Evolutionary conservation across 108 stramenopile genomes (phyloP).

Genomic region (Mediolabrus comicus): DNA sequence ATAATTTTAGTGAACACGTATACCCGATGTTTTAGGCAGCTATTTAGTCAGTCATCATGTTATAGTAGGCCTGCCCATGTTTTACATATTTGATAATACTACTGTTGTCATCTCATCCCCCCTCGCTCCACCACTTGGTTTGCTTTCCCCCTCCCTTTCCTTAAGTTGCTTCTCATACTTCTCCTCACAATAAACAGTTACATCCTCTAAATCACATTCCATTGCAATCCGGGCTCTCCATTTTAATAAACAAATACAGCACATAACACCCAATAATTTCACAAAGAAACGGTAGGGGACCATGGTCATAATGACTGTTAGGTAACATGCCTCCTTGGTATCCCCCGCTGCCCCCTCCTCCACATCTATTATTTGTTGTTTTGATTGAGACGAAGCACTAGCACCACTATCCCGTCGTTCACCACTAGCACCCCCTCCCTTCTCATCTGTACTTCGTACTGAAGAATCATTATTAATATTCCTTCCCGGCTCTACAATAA

Average conservation of each 20-base stretch:
- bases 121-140: slow-evolving; percentile 10
- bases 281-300: slow-evolving; percentile 1
- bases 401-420: neutral
- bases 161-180: neutral
- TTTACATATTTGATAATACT: no score
- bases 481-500: neutral
- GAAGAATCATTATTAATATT: neutral
- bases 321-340: neutral
- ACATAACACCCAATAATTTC: slow-evolving; percentile 3
- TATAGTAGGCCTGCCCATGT: no score
- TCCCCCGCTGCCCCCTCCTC: neutral
- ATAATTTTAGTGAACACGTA: no score
- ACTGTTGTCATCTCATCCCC: neutral
- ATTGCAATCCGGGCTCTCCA: slow-evolving; percentile 6
- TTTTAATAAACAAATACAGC: slow-evolving; percentile 1
- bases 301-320: slow-evolving; percentile 2
- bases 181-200: neutral
- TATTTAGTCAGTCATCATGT: no score
- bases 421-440: neutral
- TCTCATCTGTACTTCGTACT: neutral
- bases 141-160: neutral
- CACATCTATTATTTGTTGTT: neutral
- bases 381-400: neutral
- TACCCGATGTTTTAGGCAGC: no score
- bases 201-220: slow-evolving; percentile 11